A percentile compares a stretch with the other conserved stretches of the same genome.
phyloP scores from a whole-genome alignment of 169 alveolate species.

The Perkinsus marinus region DNA sequence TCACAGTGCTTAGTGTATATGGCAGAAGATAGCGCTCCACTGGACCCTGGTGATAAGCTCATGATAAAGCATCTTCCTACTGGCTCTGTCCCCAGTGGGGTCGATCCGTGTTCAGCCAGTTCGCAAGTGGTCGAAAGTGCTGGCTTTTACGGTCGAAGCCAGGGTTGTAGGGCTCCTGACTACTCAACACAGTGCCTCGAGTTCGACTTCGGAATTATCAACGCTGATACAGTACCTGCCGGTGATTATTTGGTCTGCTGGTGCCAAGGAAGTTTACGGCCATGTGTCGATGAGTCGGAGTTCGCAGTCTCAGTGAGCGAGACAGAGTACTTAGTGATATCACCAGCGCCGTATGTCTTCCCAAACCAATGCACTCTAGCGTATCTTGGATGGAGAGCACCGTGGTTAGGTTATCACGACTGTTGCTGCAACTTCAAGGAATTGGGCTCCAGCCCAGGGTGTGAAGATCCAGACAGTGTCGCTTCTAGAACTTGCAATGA shows the following conservation, averaged over 20 bases:
- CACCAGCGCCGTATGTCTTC: not conserved
- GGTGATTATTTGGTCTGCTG: not conserved
- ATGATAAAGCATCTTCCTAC: not conserved
- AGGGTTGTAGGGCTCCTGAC: not conserved
- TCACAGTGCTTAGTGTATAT: not conserved
- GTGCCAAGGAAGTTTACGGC: not conserved
- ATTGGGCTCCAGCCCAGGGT: not conserved
- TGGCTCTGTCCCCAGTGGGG: not conserved
- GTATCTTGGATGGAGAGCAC: not conserved
- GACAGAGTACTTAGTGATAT: not conserved
- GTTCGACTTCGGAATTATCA: not conserved
- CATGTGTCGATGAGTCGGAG: not conserved
- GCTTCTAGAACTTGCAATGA: not conserved
- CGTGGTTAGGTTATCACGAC: not conserved
- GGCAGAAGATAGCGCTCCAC: not conserved
- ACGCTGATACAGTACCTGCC: not conserved
- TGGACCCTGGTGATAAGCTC: not conserved
- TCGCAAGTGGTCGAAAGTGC: not conserved
- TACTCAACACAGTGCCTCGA: not conserved
- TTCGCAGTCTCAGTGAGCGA: not conserved
- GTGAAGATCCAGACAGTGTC: not conserved
- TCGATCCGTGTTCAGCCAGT: not conserved
- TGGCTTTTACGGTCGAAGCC: not conserved
- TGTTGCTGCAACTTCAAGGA: not conserved
- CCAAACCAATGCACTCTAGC: not conserved